Evolutionary conservation across 768 basidiomycete species (phyloP), one percentile per base, ranked within the genome.

Genomic region (Hortiboletus campestris): DNA sequence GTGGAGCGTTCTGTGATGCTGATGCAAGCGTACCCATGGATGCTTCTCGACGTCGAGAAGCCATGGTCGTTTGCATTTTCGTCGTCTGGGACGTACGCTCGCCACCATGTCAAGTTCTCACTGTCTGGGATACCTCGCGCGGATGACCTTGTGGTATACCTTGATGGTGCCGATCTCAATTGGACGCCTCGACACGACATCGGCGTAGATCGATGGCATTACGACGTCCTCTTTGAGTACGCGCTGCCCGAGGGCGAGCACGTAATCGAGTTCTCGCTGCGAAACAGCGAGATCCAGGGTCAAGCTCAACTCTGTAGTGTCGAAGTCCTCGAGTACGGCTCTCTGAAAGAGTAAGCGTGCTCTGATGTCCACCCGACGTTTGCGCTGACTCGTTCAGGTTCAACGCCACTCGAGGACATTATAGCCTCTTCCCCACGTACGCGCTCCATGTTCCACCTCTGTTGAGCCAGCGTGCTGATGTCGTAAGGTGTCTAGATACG

Each of bases 1-100:
- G 73, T 84, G 28, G 87, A 91, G 65, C 84, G 85, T 38, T 84
- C 86, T 0, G 78, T 81, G 3, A 91, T 91, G 86, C 84, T 86
- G 1, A 71, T 89, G 68, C 90, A 91, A 59, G 76, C 70, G 13
- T 91, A 92, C 64, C 80, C 89, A 0, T 91, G 90, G 89, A 81
- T 83, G 8, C 66, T 89, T 52, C 80, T 91, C 29, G 86, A 89
- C 59, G 77, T 75, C 0, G 77, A 78, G 25, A 67, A 72, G 11
- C 75, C 87, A 7, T 90, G 85, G 84, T 73, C 80, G n/a, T 68
- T 76, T 34, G 73, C 69, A 25, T 91, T 91, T 65, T 67, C 64
- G 13, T 88, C 89, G 4, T 83, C 87, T 4, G 89, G 89, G 4
- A 64, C 66, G 14, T 91, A 86, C 59, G 67, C 78, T 6, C 75